Base-by-base conservation (phyloP, 2,329 filamentous ascomycete species). In the Penicillium sp. region DNA sequence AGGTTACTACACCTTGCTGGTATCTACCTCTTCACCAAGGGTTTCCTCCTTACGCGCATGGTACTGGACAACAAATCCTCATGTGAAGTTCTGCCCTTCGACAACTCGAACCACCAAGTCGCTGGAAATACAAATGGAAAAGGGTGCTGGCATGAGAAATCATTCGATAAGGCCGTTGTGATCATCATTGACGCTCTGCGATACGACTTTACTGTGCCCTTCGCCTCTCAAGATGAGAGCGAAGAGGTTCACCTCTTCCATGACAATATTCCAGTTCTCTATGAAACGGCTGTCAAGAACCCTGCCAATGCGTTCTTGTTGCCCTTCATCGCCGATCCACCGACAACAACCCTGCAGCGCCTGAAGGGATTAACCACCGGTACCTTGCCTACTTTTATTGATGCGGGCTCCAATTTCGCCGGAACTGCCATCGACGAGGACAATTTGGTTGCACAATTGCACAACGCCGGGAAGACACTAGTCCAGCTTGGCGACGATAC, bases 401-500 rank as follows among this genome's bases (percentile, higher is more conserved):
- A 99, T 72, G 85, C 91, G 11, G 95, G 95, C 0, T 96, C 91
- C 61, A 99, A 93, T 75, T 99, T 99, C 74, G 92, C 91, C 0
- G 95, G 95, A 2, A 96, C 90, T 3, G 91, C 91, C 6, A 97
- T 99, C 65, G 93, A 97, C 56, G 95, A 99, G 79, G 95, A 99
- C 72, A 91, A 90, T 63, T 65, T 90, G 46, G 78, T 91, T 14
- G 82, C 83, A 53, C 88, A 90, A 67, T 67, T 90, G 59, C 82
- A 79, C 55, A 78, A 81, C 65, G 83, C 85, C 16, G 86, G 86
- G 35, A 89, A 91, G 80, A 90, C 84, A 62, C 85, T 99, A 64
- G 95, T 93, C 6, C 96, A 99, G 69, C 79, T 99, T 37, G 95
- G 95, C n/a, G 95, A 99, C 73, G 93, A 99, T 76, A 99, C 95